Evolutionary conservation across 2,329 filamentous ascomycete species (phyloP), one percentile per base, ranked within the genome.

Genomic region (Dryadomyces quercivorus): DNA sequence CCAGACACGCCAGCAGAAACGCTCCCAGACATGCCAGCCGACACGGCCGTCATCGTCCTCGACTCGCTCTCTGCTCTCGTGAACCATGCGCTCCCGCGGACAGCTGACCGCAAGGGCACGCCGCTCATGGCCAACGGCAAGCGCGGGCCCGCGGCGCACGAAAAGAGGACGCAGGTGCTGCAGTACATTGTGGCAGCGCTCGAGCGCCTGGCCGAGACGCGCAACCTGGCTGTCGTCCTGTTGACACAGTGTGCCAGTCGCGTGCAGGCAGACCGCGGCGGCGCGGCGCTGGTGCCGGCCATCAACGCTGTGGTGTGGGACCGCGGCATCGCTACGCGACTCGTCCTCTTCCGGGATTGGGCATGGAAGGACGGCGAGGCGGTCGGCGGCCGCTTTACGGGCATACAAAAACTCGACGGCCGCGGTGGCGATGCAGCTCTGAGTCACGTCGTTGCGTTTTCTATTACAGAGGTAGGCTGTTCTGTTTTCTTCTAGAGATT

Each of bases 201-300:
- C 12, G 80, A 85, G 57, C 91, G 85, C 62, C 75, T 95, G 12
- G 88, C 91, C 5, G 82, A 85, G 12, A 78, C 84, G 34, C 78
- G 81, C 59, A 78, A 87, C 62, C 75, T 91, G 52, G 86, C 88
- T 22, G 74, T 95, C 45, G 72, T 95, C 2, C 66, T 93, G 20
- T 75, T 90, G 50, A 89, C 84, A 42, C 90, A 94, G 65, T 88
- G 86, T 56, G 85, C 84, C 45, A 94, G 88, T n/a, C 86, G 84
- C 60, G 84, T 94, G 70, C 82, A 85, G 58, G 74, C 75, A 4
- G 83, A 78, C 59, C 75, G 72, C 59, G 78, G 72, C 59, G 78
- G 75, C 60, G 86, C 90, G 15, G 78, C 84, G 12, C 72, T 97
- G 50, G 78, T 84, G 53, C 86, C 90, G 16, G 82, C 88, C 44